A percentile compares a stretch with the other conserved stretches of the same genome.
Evolutionary conservation across 139 green algal genomes (phyloP).

Genomic region (Coelastrella sp.): DNA sequence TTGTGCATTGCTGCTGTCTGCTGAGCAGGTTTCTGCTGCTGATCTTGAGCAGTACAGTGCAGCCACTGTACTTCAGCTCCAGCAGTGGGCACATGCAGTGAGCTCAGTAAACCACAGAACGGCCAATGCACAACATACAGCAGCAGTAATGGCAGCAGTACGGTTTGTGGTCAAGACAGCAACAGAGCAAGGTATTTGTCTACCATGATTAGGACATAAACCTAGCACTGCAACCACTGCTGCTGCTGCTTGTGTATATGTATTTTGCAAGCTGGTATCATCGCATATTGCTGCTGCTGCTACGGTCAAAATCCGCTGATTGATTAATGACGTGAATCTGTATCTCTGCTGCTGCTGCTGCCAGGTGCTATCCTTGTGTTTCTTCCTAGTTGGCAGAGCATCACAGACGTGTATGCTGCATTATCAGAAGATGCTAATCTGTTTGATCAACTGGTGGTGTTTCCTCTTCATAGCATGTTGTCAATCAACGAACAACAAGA

Average conservation of each 20-base stretch:
- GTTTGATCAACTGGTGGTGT: not conserved
- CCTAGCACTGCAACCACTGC: too few species aligned
- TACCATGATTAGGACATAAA: not conserved
- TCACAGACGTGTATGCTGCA: conserved; percentile 41
- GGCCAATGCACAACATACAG: not conserved
- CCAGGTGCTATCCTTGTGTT: conserved; percentile 26
- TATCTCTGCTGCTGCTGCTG: not conserved
- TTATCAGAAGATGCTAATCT: not conserved
- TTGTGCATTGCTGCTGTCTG: too few species aligned
- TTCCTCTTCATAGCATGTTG: conserved; percentile 52
- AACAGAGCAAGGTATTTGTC: not conserved
- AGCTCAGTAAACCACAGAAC: too few species aligned
- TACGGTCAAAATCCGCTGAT: too few species aligned
- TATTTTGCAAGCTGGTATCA: not conserved
- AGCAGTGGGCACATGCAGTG: not conserved
- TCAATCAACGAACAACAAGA: conserved; percentile 52
- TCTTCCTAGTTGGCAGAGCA: conserved; percentile 31
- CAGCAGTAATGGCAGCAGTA: conserved; percentile 21
- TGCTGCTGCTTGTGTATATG: not conserved
- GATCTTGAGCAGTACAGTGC: conserved; percentile 11
- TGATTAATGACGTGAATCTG: too few species aligned
- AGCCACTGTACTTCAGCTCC: not conserved
- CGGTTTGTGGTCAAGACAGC: conserved; percentile 12
- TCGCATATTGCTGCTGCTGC: too few species aligned
- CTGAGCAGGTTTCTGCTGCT: not conserved